Base-by-base conservation (phyloP, 2,329 filamentous ascomycete species). In the Fusarium nisikadoi region DNA sequence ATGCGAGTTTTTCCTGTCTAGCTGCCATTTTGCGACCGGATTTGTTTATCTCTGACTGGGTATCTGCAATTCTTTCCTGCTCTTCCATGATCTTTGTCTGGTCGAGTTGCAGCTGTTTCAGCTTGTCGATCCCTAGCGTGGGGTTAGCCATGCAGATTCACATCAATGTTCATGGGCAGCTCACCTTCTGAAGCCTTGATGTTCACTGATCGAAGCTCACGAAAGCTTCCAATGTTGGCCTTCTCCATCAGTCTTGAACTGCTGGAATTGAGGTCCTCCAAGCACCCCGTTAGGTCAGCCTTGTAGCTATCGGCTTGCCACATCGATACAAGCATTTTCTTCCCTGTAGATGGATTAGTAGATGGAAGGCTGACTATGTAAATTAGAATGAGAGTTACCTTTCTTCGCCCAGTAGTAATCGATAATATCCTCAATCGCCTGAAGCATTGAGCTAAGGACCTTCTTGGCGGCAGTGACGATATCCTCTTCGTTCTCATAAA, bases 71-170 rank as follows among this genome's bases (percentile, higher is more conserved):
- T n/a, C 29, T 14, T 20, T 0, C n/a, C 27, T 56, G 53, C 9
- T 56, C 29, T 4, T 2, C n/a, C 4, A 17, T 2, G 4, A 56
- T 46, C 8, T 25, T 11, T 6, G 7, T 25, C 1, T 46, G 53
- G 6, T n/a, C 23, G 0, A 35, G 23, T 13, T 56, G 39, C 1
- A 56, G 19, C 2, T 27, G n/a, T 5, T 35, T 56, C 9, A 56
- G 20, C 9, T n/a, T 46, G 3, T n/a, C n/a, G 1, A 56, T 42
- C 0, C 53, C 53, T 56, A 2, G n/a, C 16, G 6, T 10, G 2
- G 16, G 16, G 27, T 55, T 7, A 52, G 33, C 12, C 11, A 2
- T 5, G 8, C 3, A 23, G 5, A 25, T 25, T 25, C 23, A 25
- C 23, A 25, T 25, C 23, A 25, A 25, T 5, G 23, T 5, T 5